Evolutionary conservation across 805 yeast genomes (phyloP).

Genomic region (Wickerhamiella lipophila): DNA sequence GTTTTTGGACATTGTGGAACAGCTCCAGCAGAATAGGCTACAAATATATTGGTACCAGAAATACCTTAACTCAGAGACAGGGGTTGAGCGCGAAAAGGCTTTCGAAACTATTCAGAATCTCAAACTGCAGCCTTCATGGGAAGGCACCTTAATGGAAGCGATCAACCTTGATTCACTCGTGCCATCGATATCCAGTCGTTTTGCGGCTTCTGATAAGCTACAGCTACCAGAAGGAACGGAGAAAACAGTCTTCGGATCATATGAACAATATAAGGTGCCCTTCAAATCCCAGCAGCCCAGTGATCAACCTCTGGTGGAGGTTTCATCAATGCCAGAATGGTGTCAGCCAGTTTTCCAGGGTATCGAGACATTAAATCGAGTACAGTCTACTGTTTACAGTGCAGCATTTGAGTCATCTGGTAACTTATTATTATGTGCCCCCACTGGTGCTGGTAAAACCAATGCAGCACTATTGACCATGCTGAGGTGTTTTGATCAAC

Average conservation of each 20-base stretch:
- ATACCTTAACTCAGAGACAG: constrained; percentile 30
- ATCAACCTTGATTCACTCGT: constrained; percentile 42
- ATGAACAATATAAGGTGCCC: constrained; percentile 89
- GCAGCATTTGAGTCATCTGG: constrained; percentile 59
- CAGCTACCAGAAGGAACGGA: constrained; percentile 74
- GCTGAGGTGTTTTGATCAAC: constrained; percentile 46
- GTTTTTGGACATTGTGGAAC: constrained; percentile 37
- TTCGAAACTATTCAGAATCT: constrained; percentile 21
- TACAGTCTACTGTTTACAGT: constrained; percentile 75
- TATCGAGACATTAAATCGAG: constrained; percentile 55
- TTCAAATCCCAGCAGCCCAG: constrained; percentile 38
- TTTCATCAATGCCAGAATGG: constrained; percentile 67
- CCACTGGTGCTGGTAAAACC: constrained; percentile 98
- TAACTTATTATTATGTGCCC: constrained; percentile 82
- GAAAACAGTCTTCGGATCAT: constrained; percentile 54
- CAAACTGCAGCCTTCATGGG: constrained; percentile 16
- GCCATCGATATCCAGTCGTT: constrained; percentile 64
- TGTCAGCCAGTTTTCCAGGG: constrained; percentile 60
- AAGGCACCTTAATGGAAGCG: constrained; percentile 25
- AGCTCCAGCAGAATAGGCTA: constrained; percentile 39
- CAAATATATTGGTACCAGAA: constrained; percentile 43
- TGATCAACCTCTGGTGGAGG: constrained; percentile 34
- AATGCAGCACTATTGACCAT: constrained; percentile 85
- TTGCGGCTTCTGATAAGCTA: constrained; percentile 54
- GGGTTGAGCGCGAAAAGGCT: constrained; percentile 30